Base-by-base conservation (phyloP, 768 basidiomycete genomes). In the Lactarius hatsudake region DNA sequence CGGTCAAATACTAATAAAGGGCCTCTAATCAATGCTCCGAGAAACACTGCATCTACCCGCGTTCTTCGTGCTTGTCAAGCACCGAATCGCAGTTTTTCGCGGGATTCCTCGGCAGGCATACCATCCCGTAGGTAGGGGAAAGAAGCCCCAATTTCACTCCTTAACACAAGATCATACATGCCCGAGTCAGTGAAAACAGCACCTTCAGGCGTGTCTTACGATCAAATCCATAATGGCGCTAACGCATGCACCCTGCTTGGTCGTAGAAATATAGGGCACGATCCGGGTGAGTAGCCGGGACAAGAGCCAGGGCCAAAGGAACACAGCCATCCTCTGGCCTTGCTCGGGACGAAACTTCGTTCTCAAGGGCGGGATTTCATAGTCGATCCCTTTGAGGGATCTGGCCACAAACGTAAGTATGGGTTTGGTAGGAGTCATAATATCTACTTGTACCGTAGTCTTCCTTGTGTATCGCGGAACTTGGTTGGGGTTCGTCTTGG, bases 181-280 rank as follows among this genome's bases (percentile, higher is more conserved):
- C 87, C 72, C 26, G 80, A 80, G 64, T 88, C 87, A 0, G 86
- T 86, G 40, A 83, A 83, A 83, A 83, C 0, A 84, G 78, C 61
- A 78, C 80, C 83, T 86, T 38, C 18, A 40, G 18, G 32, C 2
- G 18, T 4, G 63, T 86, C 78, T 55, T 15, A 15, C 28, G 26
- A 45, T 45, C 8, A 26, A 51, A 30, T 40, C 9, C 6, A 34
- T 6, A 13, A 55, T 30, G 15, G 40, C 1, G 43, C 8, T 26
- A 3, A 32, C 48, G 15, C 45, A 70, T 78, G 20, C 43, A 45
- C 43, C 43, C 20, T 45, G 43, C 18, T 45, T 7, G 8, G n/a
- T 45, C 43, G 2, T 18, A 81, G 65, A 84, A 89, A 71, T 88
- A 89, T 15, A 82, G 78, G 32, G 79, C 81, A 5, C 88, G 88